Base-by-base conservation (phyloP, 768 basidiomycete species). In the Mycena vulgaris region DNA sequence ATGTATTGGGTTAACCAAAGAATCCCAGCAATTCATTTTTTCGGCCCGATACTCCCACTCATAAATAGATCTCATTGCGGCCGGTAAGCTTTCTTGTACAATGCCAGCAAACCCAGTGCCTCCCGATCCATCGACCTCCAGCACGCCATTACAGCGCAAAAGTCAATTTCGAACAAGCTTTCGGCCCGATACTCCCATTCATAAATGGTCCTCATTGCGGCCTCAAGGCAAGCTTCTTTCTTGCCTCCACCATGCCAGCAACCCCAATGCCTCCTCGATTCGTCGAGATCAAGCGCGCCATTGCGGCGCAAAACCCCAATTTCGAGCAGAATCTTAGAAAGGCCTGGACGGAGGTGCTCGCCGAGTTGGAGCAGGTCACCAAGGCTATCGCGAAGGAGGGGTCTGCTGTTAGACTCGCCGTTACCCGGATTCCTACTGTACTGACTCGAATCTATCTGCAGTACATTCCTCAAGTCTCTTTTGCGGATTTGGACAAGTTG, bases 401-500 rank as follows among this genome's bases (percentile, higher is more conserved):
- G 7, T 76, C 84, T 1, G 75, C 84, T 14, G 88, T 86, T 70
- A 42, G 82, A 68, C 19, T 25, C 16, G 25, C 28, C 7, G 17
- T 9, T 57, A 5, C 28, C 25, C 21, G 23, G 39, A 19, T 27
- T 3, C 19, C 56, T 55, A 47, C 25, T 53, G 21, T 45, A 56
- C 55, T 35, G 35, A 68, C 17, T 28, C 2, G n/a, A 0, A 7
- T 39, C n/a, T n/a, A n/a, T n/a, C 52, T 30, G 27, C 27, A 89
- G 87, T 83, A 80, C 71, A 79, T 90, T 45, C 88, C 89, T 7
- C 85, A 87, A 76, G 83, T 90, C 49, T 75, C 84, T 23, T 88
- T 89, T 71, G 69, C 80, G 5, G 82, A 88, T 52, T 75, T 90
- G n/a, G 76, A 79, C 9, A 83, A 70, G 25, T 72, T 90, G 56